Base-by-base conservation (phyloP, 352 stramenopile genomes). In the Globisporangium sylvaticum region DNA sequence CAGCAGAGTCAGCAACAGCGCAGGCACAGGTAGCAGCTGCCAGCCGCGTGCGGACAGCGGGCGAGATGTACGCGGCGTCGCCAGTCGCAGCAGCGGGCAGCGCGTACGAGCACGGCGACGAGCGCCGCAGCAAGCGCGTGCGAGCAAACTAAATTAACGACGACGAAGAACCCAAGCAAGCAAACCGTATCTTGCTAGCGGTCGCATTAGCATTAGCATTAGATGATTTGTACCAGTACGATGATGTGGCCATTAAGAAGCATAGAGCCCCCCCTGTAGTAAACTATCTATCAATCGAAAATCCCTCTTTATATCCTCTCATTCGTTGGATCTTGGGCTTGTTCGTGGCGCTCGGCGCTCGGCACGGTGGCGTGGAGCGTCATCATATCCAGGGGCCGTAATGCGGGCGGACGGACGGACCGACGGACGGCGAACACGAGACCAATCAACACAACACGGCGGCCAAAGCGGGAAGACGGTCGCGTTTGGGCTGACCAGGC, bases 121-220 rank as follows among this genome's bases (percentile, higher is more conserved):
- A 64, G 42, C 29, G 37, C 31, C 55, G 64, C 42, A 60, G 29
- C 39, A 69, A 69, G 56, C 64, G 64, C 39, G 64, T 69, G 22
- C 64, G 64, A 22, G 64, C n/a, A n/a, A n/a, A n/a, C n/a, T 69
- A 44, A 54, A 64, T 64, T 69, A 58, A 68, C 20, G 12, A 42
- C 2, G 10, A 42, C 1, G 2, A 42, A 39, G 8, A 15, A 42
- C 7, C 4, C 10, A n/a, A 62, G 10, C 20, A 32, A 55, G n/a
- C 27, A 12, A 22, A 3, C 27, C 29, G 18, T 20, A 20, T 12
- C n/a, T n/a, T n/a, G n/a, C n/a, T n/a, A n/a, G n/a, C n/a, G 18
- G 7, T 18, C 25, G 14, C 34, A 24, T 12, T 24, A 14, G n/a
- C n/a, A 42, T 1, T n/a, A 24, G 37, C 37, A 37, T 67, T 59